Evolutionary conservation across 1,139 yeast genomes (phyloP).

Genomic region (Geotrichum armillariae): DNA sequence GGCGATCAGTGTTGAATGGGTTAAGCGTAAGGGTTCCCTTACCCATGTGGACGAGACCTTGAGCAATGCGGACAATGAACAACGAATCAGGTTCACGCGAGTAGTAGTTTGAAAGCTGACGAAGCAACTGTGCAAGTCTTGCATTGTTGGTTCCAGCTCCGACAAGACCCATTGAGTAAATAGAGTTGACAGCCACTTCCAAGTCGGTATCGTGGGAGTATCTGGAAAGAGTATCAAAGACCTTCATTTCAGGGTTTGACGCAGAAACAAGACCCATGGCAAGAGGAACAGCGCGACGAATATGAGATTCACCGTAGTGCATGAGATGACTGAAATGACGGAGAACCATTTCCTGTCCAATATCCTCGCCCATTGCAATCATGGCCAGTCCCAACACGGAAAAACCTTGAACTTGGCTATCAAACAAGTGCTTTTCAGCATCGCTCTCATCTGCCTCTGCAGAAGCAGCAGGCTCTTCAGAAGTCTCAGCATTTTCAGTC

Average conservation of each 20-base stretch:
- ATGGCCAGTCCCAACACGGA: constrained; percentile 94
- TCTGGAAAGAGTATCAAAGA: constrained; percentile 92
- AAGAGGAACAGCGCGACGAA: constrained; percentile 92
- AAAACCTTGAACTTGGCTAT: constrained; percentile 76
- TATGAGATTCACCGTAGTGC: constrained; percentile 95
- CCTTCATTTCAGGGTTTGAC: constrained; percentile 96
- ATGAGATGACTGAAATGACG: constrained; percentile 96
- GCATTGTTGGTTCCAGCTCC: constrained; percentile 99
- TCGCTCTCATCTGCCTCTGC: constrained; percentile 37
- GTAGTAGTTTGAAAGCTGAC: constrained; percentile 94
- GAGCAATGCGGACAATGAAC: constrained; percentile 93
- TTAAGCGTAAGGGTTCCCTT: constrained; percentile 90
- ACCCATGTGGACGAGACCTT: constrained; percentile 92
- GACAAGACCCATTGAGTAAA: constrained; percentile 95
- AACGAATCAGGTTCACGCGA: constrained; percentile 87
- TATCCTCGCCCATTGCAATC: constrained; percentile 97
- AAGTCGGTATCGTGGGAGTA: constrained; percentile 95
- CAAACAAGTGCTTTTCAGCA: constrained; percentile 39
- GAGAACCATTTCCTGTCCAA: constrained; percentile 96
- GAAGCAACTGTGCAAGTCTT: constrained; percentile 89
- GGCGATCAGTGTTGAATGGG: constrained; percentile 89
- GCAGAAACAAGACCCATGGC: constrained; percentile 96
- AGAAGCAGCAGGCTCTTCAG: constrained; percentile 19
- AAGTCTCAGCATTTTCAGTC: constrained; percentile 28
- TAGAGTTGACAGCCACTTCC: constrained; percentile 93